Evolutionary conservation across 805 yeast genomes (phyloP).

Genomic region (Wickerhamomyces mucosus): DNA sequence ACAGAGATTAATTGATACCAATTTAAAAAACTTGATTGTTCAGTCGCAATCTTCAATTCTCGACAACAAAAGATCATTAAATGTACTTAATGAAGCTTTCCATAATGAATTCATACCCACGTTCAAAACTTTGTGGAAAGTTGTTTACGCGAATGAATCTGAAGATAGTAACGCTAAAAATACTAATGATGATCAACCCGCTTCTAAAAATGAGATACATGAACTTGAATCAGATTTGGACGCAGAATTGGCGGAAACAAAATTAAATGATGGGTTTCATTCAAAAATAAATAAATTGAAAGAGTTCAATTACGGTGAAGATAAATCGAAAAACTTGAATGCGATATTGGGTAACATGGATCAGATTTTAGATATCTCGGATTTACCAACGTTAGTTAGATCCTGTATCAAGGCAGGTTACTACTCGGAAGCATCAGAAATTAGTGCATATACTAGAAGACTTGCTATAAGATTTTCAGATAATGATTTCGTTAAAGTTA

Average conservation of each 20-base stretch:
- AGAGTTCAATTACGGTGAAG: constrained; percentile 9
- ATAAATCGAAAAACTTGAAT: constrained; percentile 19
- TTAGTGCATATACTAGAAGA: constrained; percentile 64
- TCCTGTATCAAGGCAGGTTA: constrained; percentile 83
- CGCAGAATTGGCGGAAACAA: constrained; percentile 10
- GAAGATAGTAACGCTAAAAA: constrained; percentile 23
- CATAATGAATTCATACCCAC: constrained; percentile 21
- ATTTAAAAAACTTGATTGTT: constrained; percentile 30
- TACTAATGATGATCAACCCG: too few species aligned
- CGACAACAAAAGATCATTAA: constrained; percentile 34
- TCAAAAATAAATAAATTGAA: constrained; percentile 15
- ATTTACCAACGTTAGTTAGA: constrained; percentile 71
- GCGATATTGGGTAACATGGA: constrained; percentile 52
- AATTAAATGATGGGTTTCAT: constrained; percentile 22
- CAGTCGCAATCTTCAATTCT: constrained; percentile 28
- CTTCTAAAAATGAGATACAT: too few species aligned
- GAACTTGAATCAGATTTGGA: constrained; percentile 18
- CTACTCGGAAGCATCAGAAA: constrained; percentile 82
- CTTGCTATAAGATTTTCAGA: constrained; percentile 62
- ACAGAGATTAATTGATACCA: constrained; percentile 37
- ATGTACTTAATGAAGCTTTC: constrained; percentile 21
- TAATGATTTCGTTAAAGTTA: constrained; percentile 38
- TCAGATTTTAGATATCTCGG: constrained; percentile 66
- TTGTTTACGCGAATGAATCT: constrained; percentile 21
- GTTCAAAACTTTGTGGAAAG: constrained; percentile 22